phyloP scores from a whole-genome alignment of 1,284 basidiomycete species.

The Ganoderma lingzhi region DNA sequence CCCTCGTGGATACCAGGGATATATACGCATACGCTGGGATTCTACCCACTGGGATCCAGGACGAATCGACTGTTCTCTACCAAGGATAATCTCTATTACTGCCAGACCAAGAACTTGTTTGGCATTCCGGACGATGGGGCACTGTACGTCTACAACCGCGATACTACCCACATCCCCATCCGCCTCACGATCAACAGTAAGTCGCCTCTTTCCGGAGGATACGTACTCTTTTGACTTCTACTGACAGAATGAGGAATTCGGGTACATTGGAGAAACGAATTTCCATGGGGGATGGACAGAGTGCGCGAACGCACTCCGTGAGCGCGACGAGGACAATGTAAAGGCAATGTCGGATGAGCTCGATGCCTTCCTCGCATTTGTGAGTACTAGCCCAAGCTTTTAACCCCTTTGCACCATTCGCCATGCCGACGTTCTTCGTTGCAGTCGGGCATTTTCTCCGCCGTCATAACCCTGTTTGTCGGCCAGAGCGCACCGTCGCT shows the following conservation, averaged over 20 bases:
- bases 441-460: constrained; percentile 22
- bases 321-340: constrained; percentile 7
- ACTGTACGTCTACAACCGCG: background rate
- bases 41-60: background rate
- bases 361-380: constrained; percentile 4
- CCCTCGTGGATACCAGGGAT: background rate
- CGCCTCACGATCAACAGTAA: background rate
- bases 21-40: background rate
- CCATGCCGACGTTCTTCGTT: background rate
- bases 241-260: background rate
- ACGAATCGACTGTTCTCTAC: background rate
- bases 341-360: background rate
- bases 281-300: background rate
- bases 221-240: background rate
- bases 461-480: constrained; percentile 24
- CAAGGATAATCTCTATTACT: background rate
- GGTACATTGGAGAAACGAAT: background rate
- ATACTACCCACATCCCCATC: background rate
- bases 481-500: background rate
- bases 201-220: background rate
- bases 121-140: background rate
- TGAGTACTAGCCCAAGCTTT: background rate
- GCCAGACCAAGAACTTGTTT: background rate
- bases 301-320: constrained; percentile 2
- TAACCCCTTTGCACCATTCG: background rate